Conservation (phyloP, 192 early-diverging fungal genomes). For the Chytriomyces sp. region DNA sequence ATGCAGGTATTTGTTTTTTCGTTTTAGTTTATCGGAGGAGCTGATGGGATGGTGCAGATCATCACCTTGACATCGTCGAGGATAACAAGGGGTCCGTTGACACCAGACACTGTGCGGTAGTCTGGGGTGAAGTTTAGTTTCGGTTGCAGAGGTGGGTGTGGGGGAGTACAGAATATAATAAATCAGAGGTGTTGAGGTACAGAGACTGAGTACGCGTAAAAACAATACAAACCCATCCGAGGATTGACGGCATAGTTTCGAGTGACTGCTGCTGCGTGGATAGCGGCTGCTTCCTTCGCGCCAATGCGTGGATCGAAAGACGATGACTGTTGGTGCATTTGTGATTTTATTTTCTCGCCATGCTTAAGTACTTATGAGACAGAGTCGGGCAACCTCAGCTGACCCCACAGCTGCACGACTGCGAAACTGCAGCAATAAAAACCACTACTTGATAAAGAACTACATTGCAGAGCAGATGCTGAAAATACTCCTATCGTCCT, state of each 20-base stretch:
- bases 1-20: neutral
- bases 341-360: too few relatives aligned
- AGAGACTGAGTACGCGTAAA: neutral
- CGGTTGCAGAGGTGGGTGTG: constrained; percentile 16
- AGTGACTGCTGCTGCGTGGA: constrained; percentile 87
- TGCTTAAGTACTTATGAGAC: too few relatives aligned
- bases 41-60: neutral
- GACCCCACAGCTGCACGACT: too few relatives aligned
- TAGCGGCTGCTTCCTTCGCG: constrained; percentile 69
- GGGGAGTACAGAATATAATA: neutral
- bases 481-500: too few relatives aligned
- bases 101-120: constrained; percentile 95
- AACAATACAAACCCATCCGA: constrained; percentile 73
- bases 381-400: too few relatives aligned
- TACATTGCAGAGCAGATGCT: too few relatives aligned
- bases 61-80: constrained; percentile 96
- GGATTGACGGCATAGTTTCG: constrained; percentile 85
- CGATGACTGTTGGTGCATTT: constrained; percentile 18
- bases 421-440: too few relatives aligned
- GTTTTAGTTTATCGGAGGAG: neutral
- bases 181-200: neutral
- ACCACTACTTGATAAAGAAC: too few relatives aligned
- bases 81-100: constrained; percentile 98
- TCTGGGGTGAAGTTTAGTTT: constrained; percentile 64
- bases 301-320: constrained; percentile 34